Percentiles rank a stretch among this genome's conserved stretches.
Conservation (phyloP, 78 protist species). For the Isochrysis galbana region DNA sequence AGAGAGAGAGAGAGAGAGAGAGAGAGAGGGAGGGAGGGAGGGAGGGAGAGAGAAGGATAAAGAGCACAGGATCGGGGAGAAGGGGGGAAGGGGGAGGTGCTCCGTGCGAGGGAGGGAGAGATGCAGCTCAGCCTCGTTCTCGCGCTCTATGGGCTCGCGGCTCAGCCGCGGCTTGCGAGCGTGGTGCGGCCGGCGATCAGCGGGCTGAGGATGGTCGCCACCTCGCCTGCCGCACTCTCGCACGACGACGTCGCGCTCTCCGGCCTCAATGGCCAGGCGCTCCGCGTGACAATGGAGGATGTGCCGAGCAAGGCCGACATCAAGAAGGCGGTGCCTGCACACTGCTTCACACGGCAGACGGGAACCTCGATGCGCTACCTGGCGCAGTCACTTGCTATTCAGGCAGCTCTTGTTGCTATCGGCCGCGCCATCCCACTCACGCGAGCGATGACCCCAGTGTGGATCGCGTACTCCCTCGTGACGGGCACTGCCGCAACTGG, state of each 20-base stretch:
- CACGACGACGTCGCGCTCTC: background rate
- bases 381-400: background rate
- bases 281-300: background rate
- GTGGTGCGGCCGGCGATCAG: too few species aligned
- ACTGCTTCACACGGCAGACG: background rate
- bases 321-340: background rate
- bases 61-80: too few species aligned
- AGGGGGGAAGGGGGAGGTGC: too few species aligned
- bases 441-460: background rate
- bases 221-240: too few species aligned
- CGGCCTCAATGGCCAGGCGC: background rate
- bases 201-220: too few species aligned
- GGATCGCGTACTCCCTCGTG: conserved; percentile 18
- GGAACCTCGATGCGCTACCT: conserved; percentile 21
- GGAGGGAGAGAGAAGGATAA: too few species aligned
- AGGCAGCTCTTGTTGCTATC: background rate
- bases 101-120: too few species aligned
- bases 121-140: too few species aligned
- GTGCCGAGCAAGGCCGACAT: background rate
- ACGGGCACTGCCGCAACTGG: conserved; percentile 42
- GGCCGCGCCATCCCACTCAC: conserved; percentile 1
- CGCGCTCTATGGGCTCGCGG: too few species aligned
- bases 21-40: too few species aligned
- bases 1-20: too few species aligned
- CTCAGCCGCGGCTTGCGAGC: too few species aligned